phyloP scores from a whole-genome alignment of 2,329 filamentous ascomycete species.

The Canariomyces notabilis region DNA sequence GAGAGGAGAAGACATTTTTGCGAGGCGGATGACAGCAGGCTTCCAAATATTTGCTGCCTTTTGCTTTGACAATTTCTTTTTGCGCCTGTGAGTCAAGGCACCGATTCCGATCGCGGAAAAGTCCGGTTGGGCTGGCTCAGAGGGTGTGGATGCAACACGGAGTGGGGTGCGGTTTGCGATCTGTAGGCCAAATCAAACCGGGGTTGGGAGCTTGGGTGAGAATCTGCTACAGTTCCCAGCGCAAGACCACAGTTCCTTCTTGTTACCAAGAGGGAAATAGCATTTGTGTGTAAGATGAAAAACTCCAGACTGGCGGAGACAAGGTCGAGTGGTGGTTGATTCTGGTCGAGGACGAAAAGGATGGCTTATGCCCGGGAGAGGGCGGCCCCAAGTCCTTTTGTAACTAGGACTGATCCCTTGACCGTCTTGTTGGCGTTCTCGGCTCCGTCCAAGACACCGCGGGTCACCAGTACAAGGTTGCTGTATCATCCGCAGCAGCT shows the following conservation, averaged over 20 bases:
- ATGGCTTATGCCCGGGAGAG: conserved; percentile 13
- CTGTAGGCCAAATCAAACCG: conserved; percentile 6
- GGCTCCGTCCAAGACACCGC: conserved; percentile 22
- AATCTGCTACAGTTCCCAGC: too few relatives aligned
- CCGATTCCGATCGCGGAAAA: conserved; percentile 23
- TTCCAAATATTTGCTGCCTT: conserved; percentile 21
- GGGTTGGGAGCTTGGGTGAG: not conserved
- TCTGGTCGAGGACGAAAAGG: conserved; percentile 11
- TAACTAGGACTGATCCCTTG: conserved; percentile 17
- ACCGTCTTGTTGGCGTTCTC: conserved; percentile 22
- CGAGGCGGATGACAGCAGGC: conserved; percentile 8
- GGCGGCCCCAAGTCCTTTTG: conserved; percentile 22
- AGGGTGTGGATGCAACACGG: conserved; percentile 14
- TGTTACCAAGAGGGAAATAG: not conserved
- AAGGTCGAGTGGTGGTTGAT: not conserved
- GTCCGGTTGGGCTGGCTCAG: conserved; percentile 15
- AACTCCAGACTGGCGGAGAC: not conserved
- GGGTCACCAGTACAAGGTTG: conserved; percentile 25
- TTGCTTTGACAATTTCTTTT: conserved; percentile 21
- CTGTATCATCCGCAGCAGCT: conserved; percentile 27
- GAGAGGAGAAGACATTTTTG: conserved; percentile 23
- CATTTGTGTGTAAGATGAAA: too few relatives aligned
- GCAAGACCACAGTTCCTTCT: too few relatives aligned
- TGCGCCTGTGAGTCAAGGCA: conserved; percentile 24
- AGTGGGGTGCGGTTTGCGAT: conserved; percentile 13